phyloP scores from a whole-genome alignment of 257 asterid genomes.

The Gynochthodes officinalis region DNA sequence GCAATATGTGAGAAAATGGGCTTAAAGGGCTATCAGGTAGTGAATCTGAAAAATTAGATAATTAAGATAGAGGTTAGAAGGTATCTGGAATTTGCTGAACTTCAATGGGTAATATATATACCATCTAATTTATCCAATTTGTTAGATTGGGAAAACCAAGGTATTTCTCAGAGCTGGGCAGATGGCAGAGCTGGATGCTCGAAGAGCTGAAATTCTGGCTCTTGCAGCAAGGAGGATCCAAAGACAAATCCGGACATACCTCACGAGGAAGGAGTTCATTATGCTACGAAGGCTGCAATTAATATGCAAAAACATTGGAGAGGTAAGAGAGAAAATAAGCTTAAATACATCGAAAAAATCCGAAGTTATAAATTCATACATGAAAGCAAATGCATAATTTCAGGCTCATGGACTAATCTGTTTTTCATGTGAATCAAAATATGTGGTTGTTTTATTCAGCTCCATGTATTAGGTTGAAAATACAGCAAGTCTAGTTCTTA shows the following conservation, averaged over 20 bases:
- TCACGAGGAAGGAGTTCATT: slow-evolving; percentile 69
- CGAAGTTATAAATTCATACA: background rate
- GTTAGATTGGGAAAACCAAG: slow-evolving; percentile 88
- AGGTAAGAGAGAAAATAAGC: slow-evolving; percentile 45
- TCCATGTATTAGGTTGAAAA: background rate
- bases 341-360: background rate
- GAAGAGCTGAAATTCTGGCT: slow-evolving; percentile 83
- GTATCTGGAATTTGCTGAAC: slow-evolving; percentile 10
- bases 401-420: background rate
- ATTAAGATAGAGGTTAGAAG: slow-evolving; percentile 4
- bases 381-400: background rate
- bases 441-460: background rate
- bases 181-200: slow-evolving; percentile 95
- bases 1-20: slow-evolving; percentile 79
- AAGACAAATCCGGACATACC: slow-evolving; percentile 80
- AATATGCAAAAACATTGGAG: slow-evolving; percentile 70
- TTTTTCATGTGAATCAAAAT: background rate
- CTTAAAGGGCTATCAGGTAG: slow-evolving; percentile 85
- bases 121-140: slow-evolving; percentile 7
- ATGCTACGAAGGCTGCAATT: slow-evolving; percentile 61
- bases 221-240: slow-evolving; percentile 74
- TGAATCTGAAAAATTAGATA: background rate
- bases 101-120: background rate
- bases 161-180: slow-evolving; percentile 97
- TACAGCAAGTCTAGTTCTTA: background rate